Conservation (phyloP, 2,329 filamentous ascomycete genomes). For the Aspergillus sp. region DNA sequence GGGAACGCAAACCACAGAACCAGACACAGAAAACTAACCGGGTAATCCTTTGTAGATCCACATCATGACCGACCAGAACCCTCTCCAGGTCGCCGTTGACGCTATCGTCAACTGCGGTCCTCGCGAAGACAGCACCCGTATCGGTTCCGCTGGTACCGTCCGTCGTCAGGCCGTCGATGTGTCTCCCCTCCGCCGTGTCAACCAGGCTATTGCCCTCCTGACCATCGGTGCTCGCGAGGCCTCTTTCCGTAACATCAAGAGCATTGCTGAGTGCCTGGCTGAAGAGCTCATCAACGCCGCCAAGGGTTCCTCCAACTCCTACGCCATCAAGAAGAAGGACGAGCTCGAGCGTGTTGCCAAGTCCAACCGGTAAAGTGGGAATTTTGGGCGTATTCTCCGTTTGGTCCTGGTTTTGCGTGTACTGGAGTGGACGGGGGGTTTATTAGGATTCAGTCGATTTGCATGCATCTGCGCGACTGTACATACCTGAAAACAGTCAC, state of each 20-base stretch:
- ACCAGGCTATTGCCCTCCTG: conserved; percentile 98
- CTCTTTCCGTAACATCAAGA: conserved; percentile 99
- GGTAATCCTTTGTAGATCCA: conserved; percentile 70
- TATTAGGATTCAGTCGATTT: conserved; percentile 45
- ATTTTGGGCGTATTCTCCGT: conserved; percentile 42
- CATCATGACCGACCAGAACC: conserved; percentile 99
- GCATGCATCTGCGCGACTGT: conserved; percentile 46
- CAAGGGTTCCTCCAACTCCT: conserved; percentile 99
- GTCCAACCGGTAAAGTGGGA: conserved; percentile 91
- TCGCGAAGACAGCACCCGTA: conserved; percentile 99
- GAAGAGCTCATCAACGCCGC: conserved; percentile 99
- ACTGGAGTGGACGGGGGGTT: conserved; percentile 46
- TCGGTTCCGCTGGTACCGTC: conserved; percentile 98
- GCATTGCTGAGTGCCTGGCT: conserved; percentile 97
- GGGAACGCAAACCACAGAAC: not conserved
- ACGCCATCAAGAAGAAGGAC: conserved; percentile 99
- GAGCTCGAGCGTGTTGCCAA: conserved; percentile 99
- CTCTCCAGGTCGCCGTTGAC: conserved; percentile 98
- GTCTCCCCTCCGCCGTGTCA: conserved; percentile 97
- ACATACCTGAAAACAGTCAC: conserved; percentile 41
- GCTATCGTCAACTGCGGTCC: conserved; percentile 99
- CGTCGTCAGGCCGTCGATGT: conserved; percentile 99
- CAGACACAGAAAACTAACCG: conserved; percentile 12
- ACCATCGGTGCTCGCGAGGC: conserved; percentile 99
- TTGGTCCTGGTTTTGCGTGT: conserved; percentile 44